phyloP scores from a whole-genome alignment of 192 early-diverging fungal genomes.

The Dimargaris cristalligena region DNA sequence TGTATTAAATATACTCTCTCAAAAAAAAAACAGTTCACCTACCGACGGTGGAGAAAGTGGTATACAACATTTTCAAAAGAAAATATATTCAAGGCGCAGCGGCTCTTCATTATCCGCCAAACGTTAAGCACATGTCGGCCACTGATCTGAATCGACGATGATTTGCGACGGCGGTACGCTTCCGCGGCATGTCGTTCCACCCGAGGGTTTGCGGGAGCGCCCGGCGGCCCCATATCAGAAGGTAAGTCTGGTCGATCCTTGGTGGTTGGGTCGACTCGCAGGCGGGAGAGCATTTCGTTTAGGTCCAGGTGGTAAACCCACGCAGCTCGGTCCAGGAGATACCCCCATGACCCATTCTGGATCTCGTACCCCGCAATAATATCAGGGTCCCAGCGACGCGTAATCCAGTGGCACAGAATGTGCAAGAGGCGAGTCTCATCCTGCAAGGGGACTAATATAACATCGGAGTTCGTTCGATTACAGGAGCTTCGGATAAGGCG shows the following conservation, averaged over 20 bases:
- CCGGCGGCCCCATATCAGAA: no score
- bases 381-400: conserved; percentile 9
- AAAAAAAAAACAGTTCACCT: no score
- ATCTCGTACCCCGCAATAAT: conserved; percentile 68
- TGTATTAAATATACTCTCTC: no score
- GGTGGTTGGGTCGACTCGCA: no score
- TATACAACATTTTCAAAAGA: conserved; percentile 55
- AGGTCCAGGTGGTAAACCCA: conserved; percentile 27
- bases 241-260: no score
- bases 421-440: no score
- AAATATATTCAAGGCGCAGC: conserved; percentile 62
- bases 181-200: background rate
- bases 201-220: no score
- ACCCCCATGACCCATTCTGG: conserved; percentile 79
- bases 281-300: conserved; percentile 27
- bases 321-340: conserved; percentile 43
- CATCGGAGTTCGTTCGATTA: no score
- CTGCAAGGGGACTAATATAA: no score
- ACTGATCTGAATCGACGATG: conserved; percentile 38
- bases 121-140: conserved; percentile 79
- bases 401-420: conserved; percentile 18
- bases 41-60: conserved; percentile 57
- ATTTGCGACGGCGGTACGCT: conserved; percentile 20
- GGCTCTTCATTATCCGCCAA: conserved; percentile 69
- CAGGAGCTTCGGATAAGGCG: no score